Base-by-base conservation (phyloP, 352 stramenopile species). In the Phytophthora boehmeriae region DNA sequence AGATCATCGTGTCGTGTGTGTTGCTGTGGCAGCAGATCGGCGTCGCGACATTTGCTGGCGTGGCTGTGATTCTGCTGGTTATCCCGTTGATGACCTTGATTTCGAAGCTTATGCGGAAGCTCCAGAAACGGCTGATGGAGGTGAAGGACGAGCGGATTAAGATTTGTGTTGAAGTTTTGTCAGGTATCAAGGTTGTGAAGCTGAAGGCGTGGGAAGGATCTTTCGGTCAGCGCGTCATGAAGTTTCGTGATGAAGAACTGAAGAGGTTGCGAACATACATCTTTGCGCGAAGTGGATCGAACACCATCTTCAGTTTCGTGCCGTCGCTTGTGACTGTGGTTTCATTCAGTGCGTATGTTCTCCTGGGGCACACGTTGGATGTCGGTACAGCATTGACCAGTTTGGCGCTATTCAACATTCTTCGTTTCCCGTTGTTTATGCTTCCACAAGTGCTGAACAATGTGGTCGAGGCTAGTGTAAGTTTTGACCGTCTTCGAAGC, bases 361-460 rank as follows among this genome's bases (percentile, higher is more conserved):
- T 87, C 4, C 49, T 88, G 19, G 78, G 81, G 47, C 73, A 90
- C 71, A 80, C 71, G 27, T 54, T 90, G 50, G 75, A 86, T 32
- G 71, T 88, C 13, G 70, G 68, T 36, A 83, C 73, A 17, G 81
- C 79, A 14, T 60, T 84, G 32, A 84, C 71, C 51, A 85, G 69
- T 65, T 54, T 93, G 4, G 75, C 73, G 8, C 66, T 88, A 27
- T 87, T 88, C 64, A 87, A 89, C 57, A 73, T 73, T 27, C 77
- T 99, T 16, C 87, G 96, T 30, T 99, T 99, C 70, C 97, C 97
- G 35, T 75, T 99, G 9, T 97, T 97, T 57, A 97, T 98, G 79
- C 73, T 99, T 4, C 97, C 97, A 10, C 77, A 96, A 43, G 92
- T 98, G 6, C 92, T 99, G 59, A 98, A 98, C 73, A 90, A 88